Evolutionary conservation across 768 basidiomycete genomes (phyloP), one percentile per base, ranked within the genome.

Genomic region (Termitomyces sp.): DNA sequence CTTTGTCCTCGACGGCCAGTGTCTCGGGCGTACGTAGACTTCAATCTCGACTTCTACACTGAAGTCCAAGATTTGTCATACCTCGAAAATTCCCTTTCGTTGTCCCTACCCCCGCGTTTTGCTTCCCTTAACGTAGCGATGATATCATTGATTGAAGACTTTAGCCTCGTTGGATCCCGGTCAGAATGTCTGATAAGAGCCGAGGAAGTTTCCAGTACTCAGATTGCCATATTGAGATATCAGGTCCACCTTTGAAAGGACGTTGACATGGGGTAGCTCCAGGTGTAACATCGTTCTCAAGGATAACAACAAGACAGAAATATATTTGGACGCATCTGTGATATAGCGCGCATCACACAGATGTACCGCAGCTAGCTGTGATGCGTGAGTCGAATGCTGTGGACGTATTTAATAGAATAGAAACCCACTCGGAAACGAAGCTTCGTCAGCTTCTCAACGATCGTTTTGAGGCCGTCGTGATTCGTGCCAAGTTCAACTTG

Each of bases 1-100:
- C 74, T 69, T 97, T 98, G 70, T 99, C 96, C 90, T 99, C 97
- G 12, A 99, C 94, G 0, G 95, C 94, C 1, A 99, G 79, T 0
- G 97, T 98, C 72, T 98, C 95, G 61, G n/a, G n/a, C n/a, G n/a
- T n/a, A n/a, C n/a, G n/a, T 62, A 97, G 96, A 96, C 41, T 98
- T 99, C 76, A 97, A 96, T 64, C 86, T 99, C 27, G 91, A 94
- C 60, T 99, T 91, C 69, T 98, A 98, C 69, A 98, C 97, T 39
- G 94, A 99, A 71, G 97, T 97, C 0, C 94, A 97, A 70, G 96
- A 99, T 66, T 78, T 99, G 0, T 87, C 88, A 1, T 88, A 98
- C 68, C 82, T 99, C 20, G 84, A 91, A 60, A 87, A 86, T 58
- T 73, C 83, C 0, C 81, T 98, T 15, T 76, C 83, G 0, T 66